Conservation (phyloP, 1,139 yeast genomes). For the Pichia sp. region DNA sequence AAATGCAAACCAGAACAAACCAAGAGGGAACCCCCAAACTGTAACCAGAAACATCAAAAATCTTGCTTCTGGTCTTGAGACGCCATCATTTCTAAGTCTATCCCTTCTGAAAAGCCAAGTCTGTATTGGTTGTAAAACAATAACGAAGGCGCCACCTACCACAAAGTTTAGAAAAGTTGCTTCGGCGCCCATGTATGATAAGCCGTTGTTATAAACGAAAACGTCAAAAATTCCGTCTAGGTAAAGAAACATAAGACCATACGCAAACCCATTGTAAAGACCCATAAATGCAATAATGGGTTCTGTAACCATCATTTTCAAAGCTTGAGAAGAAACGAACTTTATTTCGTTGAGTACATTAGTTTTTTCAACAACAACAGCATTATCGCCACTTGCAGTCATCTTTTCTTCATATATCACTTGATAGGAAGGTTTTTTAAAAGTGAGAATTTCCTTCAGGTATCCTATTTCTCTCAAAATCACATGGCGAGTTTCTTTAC, state of each 20-base stretch:
- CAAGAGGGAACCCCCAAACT: conserved; percentile 30
- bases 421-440: conserved; percentile 18
- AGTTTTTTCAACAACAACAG: conserved; percentile 19
- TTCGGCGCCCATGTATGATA: conserved; percentile 26
- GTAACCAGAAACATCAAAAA: conserved; percentile 25
- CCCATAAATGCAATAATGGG: conserved; percentile 26
- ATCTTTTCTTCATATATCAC: conserved; percentile 13
- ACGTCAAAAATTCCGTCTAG: conserved; percentile 28
- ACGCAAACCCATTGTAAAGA: conserved; percentile 5
- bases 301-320: conserved; percentile 27
- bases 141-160: conserved; percentile 25
- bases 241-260: conserved; percentile 31
- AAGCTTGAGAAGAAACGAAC: conserved; percentile 26
- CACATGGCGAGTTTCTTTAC: conserved; percentile 17
- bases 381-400: conserved; percentile 16
- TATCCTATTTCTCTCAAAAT: conserved; percentile 21
- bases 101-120: conserved; percentile 28
- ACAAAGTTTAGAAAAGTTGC: conserved; percentile 27
- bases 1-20: conserved; percentile 28
- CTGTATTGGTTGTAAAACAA: conserved; percentile 25
- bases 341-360: conserved; percentile 21
- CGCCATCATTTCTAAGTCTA: conserved; percentile 35
- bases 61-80: conserved; percentile 38
- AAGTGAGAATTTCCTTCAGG: conserved; percentile 12
- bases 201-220: conserved; percentile 26